A percentile compares a stretch with the other conserved stretches of the same genome.
phyloP scores from a whole-genome alignment of 192 early-diverging fungal species.

The Backusella luteola region DNA sequence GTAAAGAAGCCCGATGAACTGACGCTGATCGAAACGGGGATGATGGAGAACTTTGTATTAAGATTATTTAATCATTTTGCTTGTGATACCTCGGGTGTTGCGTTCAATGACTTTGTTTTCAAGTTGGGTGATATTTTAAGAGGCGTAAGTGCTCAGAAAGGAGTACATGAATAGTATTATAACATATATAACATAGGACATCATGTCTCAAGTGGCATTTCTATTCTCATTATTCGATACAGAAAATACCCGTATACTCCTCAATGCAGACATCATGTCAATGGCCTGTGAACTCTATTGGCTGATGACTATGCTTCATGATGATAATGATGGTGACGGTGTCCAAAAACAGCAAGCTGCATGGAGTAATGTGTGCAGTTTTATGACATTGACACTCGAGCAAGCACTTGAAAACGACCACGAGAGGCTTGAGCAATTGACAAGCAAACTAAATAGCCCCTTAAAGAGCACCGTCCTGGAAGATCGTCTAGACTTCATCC shows the following conservation, averaged over 20 bases:
- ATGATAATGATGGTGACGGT: neutral
- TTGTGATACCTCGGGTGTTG: slow-evolving; percentile 30
- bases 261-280: slow-evolving; percentile 77
- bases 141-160: slow-evolving; percentile 22
- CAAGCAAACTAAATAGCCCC: neutral
- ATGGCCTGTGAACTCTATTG: slow-evolving; percentile 84
- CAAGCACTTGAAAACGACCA: neutral
- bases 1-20: neutral
- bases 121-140: slow-evolving; percentile 61
- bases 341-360: neutral
- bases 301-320: slow-evolving; percentile 42
- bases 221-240: slow-evolving; percentile 84
- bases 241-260: slow-evolving; percentile 61
- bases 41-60: slow-evolving; percentile 14
- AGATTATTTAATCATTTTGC: slow-evolving; percentile 25
- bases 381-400: neutral
- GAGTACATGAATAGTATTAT: neutral
- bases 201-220: slow-evolving; percentile 72
- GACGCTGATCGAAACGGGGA: neutral
- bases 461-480: neutral
- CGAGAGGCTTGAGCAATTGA: neutral
- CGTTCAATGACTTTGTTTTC: slow-evolving; percentile 68
- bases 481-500: neutral
- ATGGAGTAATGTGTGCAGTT: slow-evolving; percentile 4
- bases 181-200: slow-evolving; percentile 45